Evolutionary conservation across 305 asterid species (phyloP), one percentile per base, ranked within the genome.

Genomic region (Euphrasia arctica): DNA sequence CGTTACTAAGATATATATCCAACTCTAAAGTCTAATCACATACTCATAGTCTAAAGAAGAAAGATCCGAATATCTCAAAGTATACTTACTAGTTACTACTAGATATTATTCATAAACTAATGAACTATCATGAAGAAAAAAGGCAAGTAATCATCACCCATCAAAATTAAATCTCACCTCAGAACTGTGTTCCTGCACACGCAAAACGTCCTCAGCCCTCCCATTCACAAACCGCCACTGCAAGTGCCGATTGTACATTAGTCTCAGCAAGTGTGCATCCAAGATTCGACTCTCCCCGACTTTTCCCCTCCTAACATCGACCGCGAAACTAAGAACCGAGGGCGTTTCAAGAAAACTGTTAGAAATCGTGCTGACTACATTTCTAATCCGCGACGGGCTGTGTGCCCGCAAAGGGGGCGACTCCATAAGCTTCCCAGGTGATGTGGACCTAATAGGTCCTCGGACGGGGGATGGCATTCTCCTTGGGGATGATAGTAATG

Each of bases 141-240:
- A 18, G 22, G 22, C 22, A 18, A 18, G 22, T 43, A 42, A 15
- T 2, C 62, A 56, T 32, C 3, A 66, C 13, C 31, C 34, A 34
- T 4, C 47, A 63, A 64, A 15, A 7, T 18, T 27, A 65, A 68
- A 68, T 59, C 68, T 75, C 70, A 93, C 99, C 95, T 94, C 91
- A 42, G 88, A 86, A 71, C 78, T 72, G 70, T 71, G 86, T 78
- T 78, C 82, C 86, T 90, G 98, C 73, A 78, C 86, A 58, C 74
- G 71, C 77, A 84, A 73, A 66, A 82, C 77, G 43, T 80, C 95
- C 78, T 90, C 96, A 50, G 81, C 85, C 71, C 84, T 86, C 66
- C 98, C 96, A 74, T 85, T 88, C 59, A 80, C 93, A 74, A 90
- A 86, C 70, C 98, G 86, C 98, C 97, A 90, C 70, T 94, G 99